Evolutionary conservation across 139 green algal species (phyloP).

Genomic region (Ettlia oleoabundans): DNA sequence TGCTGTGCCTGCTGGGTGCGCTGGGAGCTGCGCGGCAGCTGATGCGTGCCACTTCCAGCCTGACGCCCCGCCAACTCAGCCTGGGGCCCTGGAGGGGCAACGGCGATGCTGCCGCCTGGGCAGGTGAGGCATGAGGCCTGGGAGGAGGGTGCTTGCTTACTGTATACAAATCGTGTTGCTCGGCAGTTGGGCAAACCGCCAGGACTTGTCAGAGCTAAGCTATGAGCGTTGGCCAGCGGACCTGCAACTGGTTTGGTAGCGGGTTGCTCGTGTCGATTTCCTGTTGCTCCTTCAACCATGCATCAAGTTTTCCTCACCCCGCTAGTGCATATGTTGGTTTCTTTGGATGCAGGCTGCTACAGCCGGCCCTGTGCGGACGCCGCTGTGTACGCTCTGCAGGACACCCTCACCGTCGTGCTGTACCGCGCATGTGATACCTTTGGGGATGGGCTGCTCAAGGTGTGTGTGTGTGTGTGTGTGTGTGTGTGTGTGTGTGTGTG

Average conservation of each 20-base stretch:
- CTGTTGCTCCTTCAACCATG: no score
- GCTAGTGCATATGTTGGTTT: neutral
- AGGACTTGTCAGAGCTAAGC: no score
- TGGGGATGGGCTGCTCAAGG: constrained; percentile 32
- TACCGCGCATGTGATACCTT: constrained; percentile 17
- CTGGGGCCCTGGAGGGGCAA: constrained; percentile 34
- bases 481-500: no score
- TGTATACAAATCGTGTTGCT: no score
- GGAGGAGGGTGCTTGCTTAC: neutral
- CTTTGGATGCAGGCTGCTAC: neutral
- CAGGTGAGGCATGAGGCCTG: neutral
- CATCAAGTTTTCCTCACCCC: neutral
- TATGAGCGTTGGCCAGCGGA: no score
- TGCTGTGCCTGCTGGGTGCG: constrained; percentile 35
- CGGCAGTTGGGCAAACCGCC: no score
- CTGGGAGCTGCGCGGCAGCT: constrained; percentile 31
- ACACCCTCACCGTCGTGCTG: constrained; percentile 30
- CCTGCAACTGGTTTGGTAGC: no score
- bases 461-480: no score
- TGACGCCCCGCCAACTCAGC: constrained; percentile 17
- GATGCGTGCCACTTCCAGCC: neutral
- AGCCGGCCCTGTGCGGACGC: neutral
- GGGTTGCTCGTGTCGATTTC: no score
- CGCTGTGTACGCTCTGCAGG: constrained; percentile 15
- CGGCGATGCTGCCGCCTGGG: constrained; percentile 12